Percentiles rank a stretch among this genome's conserved stretches.
Evolutionary conservation across 1,284 basidiomycete species (phyloP).

Genomic region (Stereum hirsutum): DNA sequence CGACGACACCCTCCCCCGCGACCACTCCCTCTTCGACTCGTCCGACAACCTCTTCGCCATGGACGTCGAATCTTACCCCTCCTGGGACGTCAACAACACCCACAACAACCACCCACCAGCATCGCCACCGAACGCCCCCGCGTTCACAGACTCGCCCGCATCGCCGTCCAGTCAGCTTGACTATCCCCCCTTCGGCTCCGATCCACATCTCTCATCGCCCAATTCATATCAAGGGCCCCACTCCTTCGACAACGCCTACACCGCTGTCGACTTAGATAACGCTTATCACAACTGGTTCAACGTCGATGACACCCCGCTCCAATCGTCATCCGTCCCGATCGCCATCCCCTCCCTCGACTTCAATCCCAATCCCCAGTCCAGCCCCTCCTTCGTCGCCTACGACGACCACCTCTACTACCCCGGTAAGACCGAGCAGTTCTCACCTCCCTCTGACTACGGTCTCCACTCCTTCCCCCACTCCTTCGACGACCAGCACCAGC

Average conservation of each 20-base stretch:
- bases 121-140: constrained; percentile 15
- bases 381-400: constrained; percentile 18
- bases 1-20: constrained; percentile 30
- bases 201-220: background rate
- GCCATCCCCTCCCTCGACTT: constrained; percentile 42
- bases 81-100: constrained; percentile 19
- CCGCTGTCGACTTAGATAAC: constrained; percentile 10
- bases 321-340: constrained; percentile 36
- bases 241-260: constrained; percentile 25
- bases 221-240: constrained; percentile 6
- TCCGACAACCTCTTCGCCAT: constrained; percentile 54
- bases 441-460: constrained; percentile 42
- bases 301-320: constrained; percentile 38
- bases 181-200: constrained; percentile 22
- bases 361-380: constrained; percentile 18
- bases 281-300: constrained; percentile 41
- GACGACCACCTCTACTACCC: constrained; percentile 29
- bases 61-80: constrained; percentile 54
- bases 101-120: constrained; percentile 16
- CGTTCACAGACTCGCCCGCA: constrained; percentile 25
- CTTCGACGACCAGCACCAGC: no score
- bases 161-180: constrained; percentile 23
- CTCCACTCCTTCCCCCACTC: constrained; percentile 52
- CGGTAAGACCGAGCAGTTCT: constrained; percentile 40
- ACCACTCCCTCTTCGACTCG: constrained; percentile 17